Evolutionary conservation across 495 filamentous ascomycete species (phyloP).

Genomic region (Penicillium fimorum): DNA sequence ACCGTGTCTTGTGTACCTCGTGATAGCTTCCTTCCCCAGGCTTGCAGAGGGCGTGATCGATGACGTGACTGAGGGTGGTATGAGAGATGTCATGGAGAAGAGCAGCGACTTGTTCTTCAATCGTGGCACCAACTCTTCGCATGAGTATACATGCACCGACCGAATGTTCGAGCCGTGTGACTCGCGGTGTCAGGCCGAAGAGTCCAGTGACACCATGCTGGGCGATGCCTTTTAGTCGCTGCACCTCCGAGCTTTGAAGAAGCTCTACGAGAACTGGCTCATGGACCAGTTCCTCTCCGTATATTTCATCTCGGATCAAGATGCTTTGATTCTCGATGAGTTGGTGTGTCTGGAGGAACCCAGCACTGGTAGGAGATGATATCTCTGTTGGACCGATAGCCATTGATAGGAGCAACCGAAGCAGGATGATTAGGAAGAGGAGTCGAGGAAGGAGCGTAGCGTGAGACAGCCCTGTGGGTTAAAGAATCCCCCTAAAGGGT

Average conservation of each 20-base stretch:
- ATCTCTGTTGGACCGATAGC: neutral
- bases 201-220: slow-evolving; percentile 41
- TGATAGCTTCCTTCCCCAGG: slow-evolving; percentile 44
- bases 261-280: slow-evolving; percentile 41
- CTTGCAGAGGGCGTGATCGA: slow-evolving; percentile 39
- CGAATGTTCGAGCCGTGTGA: slow-evolving; percentile 46
- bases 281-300: slow-evolving; percentile 32
- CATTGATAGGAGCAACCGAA: slow-evolving; percentile 2
- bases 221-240: slow-evolving; percentile 36
- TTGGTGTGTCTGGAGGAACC: slow-evolving; percentile 26
- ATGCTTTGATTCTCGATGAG: slow-evolving; percentile 17
- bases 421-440: slow-evolving; percentile 3
- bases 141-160: slow-evolving; percentile 44
- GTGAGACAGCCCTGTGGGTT: too few species aligned
- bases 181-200: slow-evolving; percentile 33
- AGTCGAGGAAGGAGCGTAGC: slow-evolving; percentile 4
- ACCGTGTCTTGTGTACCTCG: slow-evolving; percentile 43
- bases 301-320: slow-evolving; percentile 36
- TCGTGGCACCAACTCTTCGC: slow-evolving; percentile 35
- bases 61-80: slow-evolving; percentile 44
- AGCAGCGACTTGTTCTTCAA: slow-evolving; percentile 44
- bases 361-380: slow-evolving; percentile 7
- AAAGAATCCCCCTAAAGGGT: too few species aligned
- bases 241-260: slow-evolving; percentile 32
- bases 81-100: slow-evolving; percentile 46